Conservation (phyloP, 176 grass and related monocot species). For the Oryza glaberrima region DNA sequence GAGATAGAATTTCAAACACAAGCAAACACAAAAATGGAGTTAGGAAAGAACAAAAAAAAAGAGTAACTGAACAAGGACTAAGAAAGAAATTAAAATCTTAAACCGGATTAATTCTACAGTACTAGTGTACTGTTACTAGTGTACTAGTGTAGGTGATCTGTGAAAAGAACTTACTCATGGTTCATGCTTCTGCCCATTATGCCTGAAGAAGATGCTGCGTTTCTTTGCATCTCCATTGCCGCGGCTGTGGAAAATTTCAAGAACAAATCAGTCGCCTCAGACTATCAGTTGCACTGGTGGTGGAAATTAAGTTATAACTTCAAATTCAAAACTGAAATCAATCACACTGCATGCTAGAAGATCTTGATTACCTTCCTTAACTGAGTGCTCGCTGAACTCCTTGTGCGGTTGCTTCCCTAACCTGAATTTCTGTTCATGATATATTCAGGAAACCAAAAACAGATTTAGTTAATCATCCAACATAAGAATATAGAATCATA, state of each 20-base stretch:
- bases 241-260: slow-evolving; percentile 36
- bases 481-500: neutral
- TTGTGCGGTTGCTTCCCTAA: slow-evolving; percentile 97
- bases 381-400: slow-evolving; percentile 86
- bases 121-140: neutral
- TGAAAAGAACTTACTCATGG: slow-evolving; percentile 62
- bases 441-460: neutral
- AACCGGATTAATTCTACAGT: slow-evolving; percentile 30
- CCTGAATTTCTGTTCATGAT: slow-evolving; percentile 21
- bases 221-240: slow-evolving; percentile 73
- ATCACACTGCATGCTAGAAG: neutral
- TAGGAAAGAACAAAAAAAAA: slow-evolving; percentile 6
- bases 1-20: slow-evolving; percentile 18
- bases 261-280: neutral
- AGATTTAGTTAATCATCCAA: slow-evolving; percentile 1
- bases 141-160: neutral
- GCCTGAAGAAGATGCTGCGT: slow-evolving; percentile 74
- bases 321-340: neutral
- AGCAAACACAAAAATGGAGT: neutral
- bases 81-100: slow-evolving; percentile 8
- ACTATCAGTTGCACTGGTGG: neutral
- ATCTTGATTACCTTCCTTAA: slow-evolving; percentile 75
- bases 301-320: neutral
- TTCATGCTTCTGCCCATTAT: slow-evolving; percentile 89
- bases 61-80: neutral